Conservation (phyloP, 805 yeast genomes). For the Kregervanrija pseudodelftensis region DNA sequence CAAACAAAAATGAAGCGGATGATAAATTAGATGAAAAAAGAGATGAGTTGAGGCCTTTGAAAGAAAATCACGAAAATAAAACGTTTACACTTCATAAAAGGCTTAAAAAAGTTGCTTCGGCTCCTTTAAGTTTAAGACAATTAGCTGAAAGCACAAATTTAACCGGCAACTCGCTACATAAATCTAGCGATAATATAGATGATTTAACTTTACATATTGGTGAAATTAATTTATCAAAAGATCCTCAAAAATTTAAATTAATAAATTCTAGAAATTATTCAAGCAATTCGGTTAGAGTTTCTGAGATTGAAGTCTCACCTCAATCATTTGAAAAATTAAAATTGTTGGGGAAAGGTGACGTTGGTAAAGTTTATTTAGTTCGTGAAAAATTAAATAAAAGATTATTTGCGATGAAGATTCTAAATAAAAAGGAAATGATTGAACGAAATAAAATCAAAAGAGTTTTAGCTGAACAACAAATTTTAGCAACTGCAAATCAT, state of each 20-base stretch:
- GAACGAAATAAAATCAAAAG: constrained; percentile 91
- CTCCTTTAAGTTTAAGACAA: constrained; percentile 56
- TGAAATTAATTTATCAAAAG: constrained; percentile 26
- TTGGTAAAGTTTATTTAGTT: constrained; percentile 92
- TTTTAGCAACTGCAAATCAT: constrained; percentile 88
- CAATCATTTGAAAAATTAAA: constrained; percentile 83
- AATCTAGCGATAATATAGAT: constrained; percentile 4
- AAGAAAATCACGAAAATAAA: constrained; percentile 1
- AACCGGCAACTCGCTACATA: neutral
- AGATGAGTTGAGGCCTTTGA: constrained; percentile 11
- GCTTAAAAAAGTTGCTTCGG: constrained; percentile 75
- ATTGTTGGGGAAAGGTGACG: constrained; percentile 94
- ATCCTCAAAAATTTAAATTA: constrained; percentile 36
- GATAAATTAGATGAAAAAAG: constrained; percentile 8
- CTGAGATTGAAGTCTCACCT: constrained; percentile 78
- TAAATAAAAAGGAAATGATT: constrained; percentile 89
- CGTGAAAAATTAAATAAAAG: constrained; percentile 69
- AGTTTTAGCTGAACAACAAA: constrained; percentile 94
- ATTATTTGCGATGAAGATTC: constrained; percentile 87
- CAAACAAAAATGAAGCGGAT: neutral
- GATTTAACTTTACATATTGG: constrained; percentile 30
- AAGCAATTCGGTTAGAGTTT: constrained; percentile 63
- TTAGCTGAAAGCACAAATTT: constrained; percentile 15
- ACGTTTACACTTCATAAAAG: constrained; percentile 29
- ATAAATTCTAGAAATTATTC: constrained; percentile 51